Percentiles rank a stretch among this genome's conserved stretches.
Conservation (phyloP, 2,329 filamentous ascomycete genomes). For the Calcarisporium arbuscula region DNA sequence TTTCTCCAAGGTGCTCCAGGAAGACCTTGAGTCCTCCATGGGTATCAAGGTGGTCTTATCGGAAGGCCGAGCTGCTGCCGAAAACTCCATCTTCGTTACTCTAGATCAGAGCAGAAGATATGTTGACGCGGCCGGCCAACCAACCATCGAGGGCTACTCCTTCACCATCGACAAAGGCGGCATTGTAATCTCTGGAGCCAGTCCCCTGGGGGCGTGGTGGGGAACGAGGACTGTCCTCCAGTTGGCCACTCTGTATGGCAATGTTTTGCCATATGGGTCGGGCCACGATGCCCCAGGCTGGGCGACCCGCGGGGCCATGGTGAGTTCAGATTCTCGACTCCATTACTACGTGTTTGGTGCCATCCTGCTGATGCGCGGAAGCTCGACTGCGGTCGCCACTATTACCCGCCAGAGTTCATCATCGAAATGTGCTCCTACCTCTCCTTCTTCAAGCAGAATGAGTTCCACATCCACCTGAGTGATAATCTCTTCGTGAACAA, state of each 20-base stretch:
- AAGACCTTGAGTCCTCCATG: not conserved
- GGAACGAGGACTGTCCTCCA: slow-evolving; percentile 49
- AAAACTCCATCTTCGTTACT: slow-evolving; percentile 37
- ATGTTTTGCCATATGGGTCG: slow-evolving; percentile 33
- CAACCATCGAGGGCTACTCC: slow-evolving; percentile 42
- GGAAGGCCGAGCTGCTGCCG: not conserved
- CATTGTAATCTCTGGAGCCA: slow-evolving; percentile 43
- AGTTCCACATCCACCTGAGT: slow-evolving; percentile 49
- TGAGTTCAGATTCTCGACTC: too few species aligned
- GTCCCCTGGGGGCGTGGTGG: slow-evolving; percentile 51
- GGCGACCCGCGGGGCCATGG: too few species aligned
- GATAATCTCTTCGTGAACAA: slow-evolving; percentile 47
- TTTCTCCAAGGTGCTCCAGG: not conserved
- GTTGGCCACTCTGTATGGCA: slow-evolving; percentile 35
- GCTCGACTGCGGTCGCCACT: slow-evolving; percentile 50
- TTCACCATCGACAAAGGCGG: slow-evolving; percentile 32
- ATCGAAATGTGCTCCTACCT: slow-evolving; percentile 49
- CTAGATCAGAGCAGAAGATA: slow-evolving; percentile 33
- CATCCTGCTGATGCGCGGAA: not conserved
- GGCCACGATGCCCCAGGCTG: slow-evolving; percentile 49
- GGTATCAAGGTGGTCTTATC: not conserved
- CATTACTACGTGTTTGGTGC: slow-evolving; percentile 32
- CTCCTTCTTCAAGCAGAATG: slow-evolving; percentile 57
- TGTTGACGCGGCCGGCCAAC: slow-evolving; percentile 36
- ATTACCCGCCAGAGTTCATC: slow-evolving; percentile 46